These are phyloP conservation scores for Sporothrix globosa DNA, from an alignment of 2,329 filamentous ascomycete genomes.

Conservation along the genomic window DNA sequence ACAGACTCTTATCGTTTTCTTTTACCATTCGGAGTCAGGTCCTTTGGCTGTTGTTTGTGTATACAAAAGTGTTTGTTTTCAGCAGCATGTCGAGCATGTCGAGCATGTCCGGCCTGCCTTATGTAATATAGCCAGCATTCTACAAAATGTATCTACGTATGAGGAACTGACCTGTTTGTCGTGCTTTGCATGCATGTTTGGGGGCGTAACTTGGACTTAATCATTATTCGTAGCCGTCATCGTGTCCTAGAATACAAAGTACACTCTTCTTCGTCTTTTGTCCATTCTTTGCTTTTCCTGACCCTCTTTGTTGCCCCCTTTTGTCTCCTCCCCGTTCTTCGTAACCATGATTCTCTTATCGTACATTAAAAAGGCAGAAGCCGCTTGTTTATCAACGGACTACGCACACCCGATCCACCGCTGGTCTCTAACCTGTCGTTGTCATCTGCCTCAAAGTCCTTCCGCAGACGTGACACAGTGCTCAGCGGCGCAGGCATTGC, in stretches of 20 bases:
- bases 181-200: not conserved
- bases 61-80: not conserved
- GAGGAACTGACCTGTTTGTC: not conserved
- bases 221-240: constrained; percentile 23
- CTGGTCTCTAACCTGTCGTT: constrained; percentile 28
- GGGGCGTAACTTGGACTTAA: not conserved
- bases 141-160: constrained; percentile 27
- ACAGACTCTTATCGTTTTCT: no score
- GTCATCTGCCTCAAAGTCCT: constrained; percentile 29
- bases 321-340: not conserved
- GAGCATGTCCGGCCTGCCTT: not conserved
- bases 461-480: not conserved
- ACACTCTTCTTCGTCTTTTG: not conserved
- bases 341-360: constrained; percentile 14
- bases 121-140: constrained; percentile 30
- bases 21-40: not conserved
- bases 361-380: constrained; percentile 29
- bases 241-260: constrained; percentile 21
- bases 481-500: not conserved
- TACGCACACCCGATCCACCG: constrained; percentile 27
- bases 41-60: not conserved
- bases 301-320: not conserved
- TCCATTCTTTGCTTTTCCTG: not conserved
- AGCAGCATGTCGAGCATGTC: constrained; percentile 1
- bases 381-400: constrained; percentile 25